Evolutionary conservation across 495 filamentous ascomycete genomes (phyloP).

Genomic region (Aspergillus funiculosus): DNA sequence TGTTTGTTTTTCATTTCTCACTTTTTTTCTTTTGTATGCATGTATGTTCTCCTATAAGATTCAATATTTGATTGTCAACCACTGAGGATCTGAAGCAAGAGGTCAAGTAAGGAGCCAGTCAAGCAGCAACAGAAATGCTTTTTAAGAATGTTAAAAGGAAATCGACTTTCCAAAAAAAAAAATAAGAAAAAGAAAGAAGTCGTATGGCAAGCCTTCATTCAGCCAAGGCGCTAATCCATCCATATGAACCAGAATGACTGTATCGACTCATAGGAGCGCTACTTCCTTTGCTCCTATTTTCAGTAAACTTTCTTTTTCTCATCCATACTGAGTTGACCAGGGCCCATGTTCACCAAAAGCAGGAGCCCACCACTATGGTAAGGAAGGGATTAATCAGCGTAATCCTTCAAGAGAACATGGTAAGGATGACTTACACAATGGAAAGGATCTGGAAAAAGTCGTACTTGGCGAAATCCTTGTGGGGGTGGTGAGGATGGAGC

Average conservation of each 20-base stretch:
- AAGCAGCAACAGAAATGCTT: background rate
- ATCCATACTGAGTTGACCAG: constrained; percentile 93
- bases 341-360: constrained; percentile 95
- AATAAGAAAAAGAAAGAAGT: background rate
- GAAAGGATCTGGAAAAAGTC: constrained; percentile 99
- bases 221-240: background rate
- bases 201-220: background rate
- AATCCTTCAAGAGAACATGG: too few species aligned
- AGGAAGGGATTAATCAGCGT: constrained; percentile 16
- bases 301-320: constrained; percentile 99
- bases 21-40: background rate
- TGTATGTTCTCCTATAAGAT: background rate
- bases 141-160: background rate
- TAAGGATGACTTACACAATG: constrained; percentile 82
- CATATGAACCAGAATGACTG: background rate
- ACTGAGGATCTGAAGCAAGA: too few species aligned
- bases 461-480: constrained; percentile 99
- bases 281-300: constrained; percentile 1
- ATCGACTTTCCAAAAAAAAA: constrained; percentile 7
- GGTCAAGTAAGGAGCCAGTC: background rate
- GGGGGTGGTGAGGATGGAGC: constrained; percentile 97
- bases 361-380: constrained; percentile 71
- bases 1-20: background rate
- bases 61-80: too few species aligned
- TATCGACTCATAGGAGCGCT: constrained; percentile 1